Evolutionary conservation across 371 early-diverging fungal genomes (phyloP), one percentile per base, ranked within the genome.

Genomic region (Mortierella sp.): DNA sequence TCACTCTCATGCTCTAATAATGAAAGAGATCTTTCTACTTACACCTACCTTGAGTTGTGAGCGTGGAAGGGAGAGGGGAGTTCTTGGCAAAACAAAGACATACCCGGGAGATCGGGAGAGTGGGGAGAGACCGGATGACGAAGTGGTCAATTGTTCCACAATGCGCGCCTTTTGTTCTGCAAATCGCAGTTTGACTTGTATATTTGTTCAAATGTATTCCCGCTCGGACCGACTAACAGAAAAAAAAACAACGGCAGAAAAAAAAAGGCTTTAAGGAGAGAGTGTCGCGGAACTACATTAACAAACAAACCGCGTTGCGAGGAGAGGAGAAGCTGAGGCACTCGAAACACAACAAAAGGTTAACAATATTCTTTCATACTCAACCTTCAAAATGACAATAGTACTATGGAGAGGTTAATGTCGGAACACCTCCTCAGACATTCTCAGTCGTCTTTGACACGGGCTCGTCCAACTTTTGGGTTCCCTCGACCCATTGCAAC

Each of bases 381-480:
- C 6, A 27, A 4, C 11, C 16, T 29, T 18, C 35, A 16, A 63
- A 32, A 29, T 58, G 71, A 44, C 54, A 49, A 29, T 88, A 93
- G 91, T 98, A 97, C 91, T 98, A 93, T 87, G 97, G 97, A 35
- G 96, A 96, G 54, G 94, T 97, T 80, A 89, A 84, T 24, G 74
- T 98, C 56, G 98, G 98, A 44, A 94, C 95, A 21, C 98, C 98
- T 24, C 89, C 93, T 38, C 98, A 99, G 88, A 91, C 87, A 11
- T 99, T 99, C 90, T 93, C 93, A 41, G 97, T 98, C 43, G 95
- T 99, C 21, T 96, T 98, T 75, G 99, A 98, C 88, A 98, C 98
- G 11, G 99, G 98, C 11, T 97, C 97, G 43, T 95, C 96, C 68
- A 98, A 98, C 87, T 92, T 98, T 46, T 98, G 99, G 99, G 98